Conservation (phyloP, 1,284 basidiomycete species). For the Rhodotorula sp. region DNA sequence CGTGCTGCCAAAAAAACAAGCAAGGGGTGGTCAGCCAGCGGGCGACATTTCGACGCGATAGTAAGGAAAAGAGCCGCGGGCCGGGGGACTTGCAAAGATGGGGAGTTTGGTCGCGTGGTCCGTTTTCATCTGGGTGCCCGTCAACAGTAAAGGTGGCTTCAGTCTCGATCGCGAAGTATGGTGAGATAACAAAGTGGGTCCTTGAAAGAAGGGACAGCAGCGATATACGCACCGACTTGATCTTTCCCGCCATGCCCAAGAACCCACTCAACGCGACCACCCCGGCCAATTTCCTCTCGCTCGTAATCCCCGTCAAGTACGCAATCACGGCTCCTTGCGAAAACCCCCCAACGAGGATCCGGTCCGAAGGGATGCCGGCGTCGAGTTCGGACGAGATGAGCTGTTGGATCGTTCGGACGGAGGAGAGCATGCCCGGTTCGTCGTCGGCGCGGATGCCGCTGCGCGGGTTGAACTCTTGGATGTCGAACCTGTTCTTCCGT, state of each 20-base stretch:
- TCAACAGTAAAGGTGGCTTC: not conserved
- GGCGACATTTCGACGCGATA: too few species aligned
- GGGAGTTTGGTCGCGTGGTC: slow-evolving; percentile 56
- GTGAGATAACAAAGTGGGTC: too few species aligned
- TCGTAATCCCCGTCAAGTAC: slow-evolving; percentile 67
- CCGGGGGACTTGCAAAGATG: slow-evolving; percentile 56
- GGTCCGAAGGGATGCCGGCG: slow-evolving; percentile 58
- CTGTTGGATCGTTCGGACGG: slow-evolving; percentile 62
- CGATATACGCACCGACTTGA: slow-evolving; percentile 59
- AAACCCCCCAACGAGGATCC: slow-evolving; percentile 69
- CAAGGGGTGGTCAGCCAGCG: not conserved
- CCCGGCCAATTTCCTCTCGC: slow-evolving; percentile 68
- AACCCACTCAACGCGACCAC: slow-evolving; percentile 72
- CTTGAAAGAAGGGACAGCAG: not conserved
- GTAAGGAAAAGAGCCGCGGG: not conserved
- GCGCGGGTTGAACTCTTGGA: slow-evolving; percentile 55
- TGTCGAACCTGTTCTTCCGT: slow-evolving; percentile 64
- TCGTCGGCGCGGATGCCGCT: slow-evolving; percentile 63
- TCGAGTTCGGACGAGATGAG: slow-evolving; percentile 73
- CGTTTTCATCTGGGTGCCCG: slow-evolving; percentile 57
- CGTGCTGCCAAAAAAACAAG: slow-evolving; percentile 55
- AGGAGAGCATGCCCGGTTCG: slow-evolving; percentile 63
- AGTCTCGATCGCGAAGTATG: not conserved
- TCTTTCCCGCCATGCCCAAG: slow-evolving; percentile 65
- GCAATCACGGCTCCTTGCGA: slow-evolving; percentile 59